Evolutionary conservation across 345 rosid genomes (phyloP).

Genomic region (Raphanus raphanistrum): DNA sequence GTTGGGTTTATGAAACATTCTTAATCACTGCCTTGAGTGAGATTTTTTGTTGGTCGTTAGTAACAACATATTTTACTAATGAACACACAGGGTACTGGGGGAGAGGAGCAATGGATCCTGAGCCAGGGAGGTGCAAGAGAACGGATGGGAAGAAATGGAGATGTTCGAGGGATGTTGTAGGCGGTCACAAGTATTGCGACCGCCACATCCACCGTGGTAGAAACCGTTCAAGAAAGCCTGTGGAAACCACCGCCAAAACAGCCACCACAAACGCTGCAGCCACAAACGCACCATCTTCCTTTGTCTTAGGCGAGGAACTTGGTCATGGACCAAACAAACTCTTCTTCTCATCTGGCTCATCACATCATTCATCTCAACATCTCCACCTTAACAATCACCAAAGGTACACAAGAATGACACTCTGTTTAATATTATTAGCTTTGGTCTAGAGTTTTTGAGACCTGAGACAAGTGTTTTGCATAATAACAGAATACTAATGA

Average conservation of each 20-base stretch:
- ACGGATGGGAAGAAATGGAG: slow-evolving; percentile 94
- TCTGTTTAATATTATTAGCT: slow-evolving; percentile 13
- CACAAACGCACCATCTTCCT: slow-evolving; percentile 24
- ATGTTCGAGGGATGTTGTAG: slow-evolving; percentile 85
- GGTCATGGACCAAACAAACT: slow-evolving; percentile 24
- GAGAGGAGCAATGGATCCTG: slow-evolving; percentile 68
- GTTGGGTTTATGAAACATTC: slow-evolving; percentile 1
- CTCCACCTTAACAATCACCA: slow-evolving; percentile 32
- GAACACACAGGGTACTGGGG: slow-evolving; percentile 47
- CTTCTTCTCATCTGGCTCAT: slow-evolving; percentile 31
- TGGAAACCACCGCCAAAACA: slow-evolving; percentile 58
- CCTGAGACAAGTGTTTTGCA: background rate
- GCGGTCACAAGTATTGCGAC: slow-evolving; percentile 87
- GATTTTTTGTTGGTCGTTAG: slow-evolving; percentile 10
- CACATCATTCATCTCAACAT: slow-evolving; percentile 30
- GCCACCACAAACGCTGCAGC: slow-evolving; percentile 7
- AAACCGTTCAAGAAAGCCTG: slow-evolving; percentile 99
- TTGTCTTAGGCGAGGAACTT: slow-evolving; percentile 32
- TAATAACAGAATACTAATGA: background rate
- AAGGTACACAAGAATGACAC: slow-evolving; percentile 22
- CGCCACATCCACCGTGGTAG: slow-evolving; percentile 99
- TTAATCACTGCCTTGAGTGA: slow-evolving; percentile 11
- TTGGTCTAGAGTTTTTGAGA: background rate
- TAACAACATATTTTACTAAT: slow-evolving; percentile 1
- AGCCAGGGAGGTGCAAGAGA: slow-evolving; percentile 85